phyloP scores from a whole-genome alignment of 2,329 filamentous ascomycete genomes.

The Monascus ruber region DNA sequence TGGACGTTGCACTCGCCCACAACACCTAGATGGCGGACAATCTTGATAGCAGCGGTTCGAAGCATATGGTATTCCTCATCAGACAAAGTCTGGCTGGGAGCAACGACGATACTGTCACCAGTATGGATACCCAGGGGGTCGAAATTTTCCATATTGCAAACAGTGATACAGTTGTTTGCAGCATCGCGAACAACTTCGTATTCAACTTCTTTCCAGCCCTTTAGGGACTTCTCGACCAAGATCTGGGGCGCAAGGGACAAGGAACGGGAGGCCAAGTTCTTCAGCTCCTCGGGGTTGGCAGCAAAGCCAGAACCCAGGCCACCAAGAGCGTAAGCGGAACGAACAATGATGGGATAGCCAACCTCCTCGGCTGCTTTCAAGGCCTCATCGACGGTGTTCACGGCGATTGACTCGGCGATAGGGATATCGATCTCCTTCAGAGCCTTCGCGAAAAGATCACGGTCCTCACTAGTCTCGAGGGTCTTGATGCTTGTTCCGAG shows the following conservation, averaged over 20 bases:
- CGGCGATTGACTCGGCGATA: conserved; percentile 91
- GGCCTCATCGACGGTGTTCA: conserved; percentile 82
- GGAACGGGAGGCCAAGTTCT: conserved; percentile 84
- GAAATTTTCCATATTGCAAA: conserved; percentile 99
- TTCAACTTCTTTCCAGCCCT: conserved; percentile 99
- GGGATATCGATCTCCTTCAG: conserved; percentile 96
- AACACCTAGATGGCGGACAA: conserved; percentile 90
- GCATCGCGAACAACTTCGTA: conserved; percentile 97
- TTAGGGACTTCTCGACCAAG: conserved; percentile 93
- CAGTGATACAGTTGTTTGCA: conserved; percentile 96
- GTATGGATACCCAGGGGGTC: conserved; percentile 96
- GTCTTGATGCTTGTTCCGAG: conserved; percentile 91
- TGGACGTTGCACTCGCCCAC: conserved; percentile 98
- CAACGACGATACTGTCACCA: conserved; percentile 96
- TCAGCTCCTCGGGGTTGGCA: conserved; percentile 83
- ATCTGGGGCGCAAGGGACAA: conserved; percentile 92
- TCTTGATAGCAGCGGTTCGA: conserved; percentile 93
- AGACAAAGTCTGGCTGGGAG: conserved; percentile 89
- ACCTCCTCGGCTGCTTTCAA: conserved; percentile 74
- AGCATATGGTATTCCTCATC: conserved; percentile 99
- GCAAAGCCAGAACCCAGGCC: conserved; percentile 95
- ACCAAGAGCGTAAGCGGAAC: conserved; percentile 90
- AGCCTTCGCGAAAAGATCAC: conserved; percentile 90
- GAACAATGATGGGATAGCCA: conserved; percentile 95
- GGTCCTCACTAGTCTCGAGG: conserved; percentile 86